Evolutionary conservation across 441 rosid genomes (phyloP), one percentile per base, ranked within the genome.

Genomic region (Hypseocharis bilobata): DNA sequence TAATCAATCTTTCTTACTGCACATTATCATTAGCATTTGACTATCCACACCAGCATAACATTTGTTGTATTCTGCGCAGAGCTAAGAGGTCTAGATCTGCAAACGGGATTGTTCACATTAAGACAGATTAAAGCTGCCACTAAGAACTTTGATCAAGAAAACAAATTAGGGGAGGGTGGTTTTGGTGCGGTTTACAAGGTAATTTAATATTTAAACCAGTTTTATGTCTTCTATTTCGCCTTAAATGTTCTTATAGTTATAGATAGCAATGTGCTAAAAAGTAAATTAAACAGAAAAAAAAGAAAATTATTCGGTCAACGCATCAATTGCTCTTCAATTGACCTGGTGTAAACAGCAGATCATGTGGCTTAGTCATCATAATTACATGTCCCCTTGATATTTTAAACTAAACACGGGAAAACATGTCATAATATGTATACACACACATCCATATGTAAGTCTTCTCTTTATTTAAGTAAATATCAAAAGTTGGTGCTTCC

Each of bases 121-220:
- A 72, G 68, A 63, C 95, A 89, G 68, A 86, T 91, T 11, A 82
- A 89, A 78, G 88, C 88, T 71, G 89, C 98, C 44, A 91, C 98
- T 3, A 73, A 79, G 67, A 82, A 89, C 70, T 91, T 91, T 14
- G 91, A 85, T 74, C 74, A 73, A 14, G 74, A 72, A 29, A 78
- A 78, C 66, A 91, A 91, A 73, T 55, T 91, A 52, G 98, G 95
- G 19, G 91, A 91, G 80, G 96, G 96, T 81, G 98, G 94, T 65
- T 88, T 88, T 67, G 92, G 96, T 64, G 65, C 84, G 56, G 96
- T 88, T 72, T 89, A 83, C 73, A 91, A 89, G 79, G 84, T 82
- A 72, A 57, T 7, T 23, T 58, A 14, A 44, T 62, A 51, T 32
- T 2, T 32, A 58, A 23, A 32, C 26, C 7, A 17, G 3, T 34